Percentiles rank a stretch among this genome's conserved stretches.
Conservation (phyloP, 768 basidiomycete species). For the Tephrocybe rancida region DNA sequence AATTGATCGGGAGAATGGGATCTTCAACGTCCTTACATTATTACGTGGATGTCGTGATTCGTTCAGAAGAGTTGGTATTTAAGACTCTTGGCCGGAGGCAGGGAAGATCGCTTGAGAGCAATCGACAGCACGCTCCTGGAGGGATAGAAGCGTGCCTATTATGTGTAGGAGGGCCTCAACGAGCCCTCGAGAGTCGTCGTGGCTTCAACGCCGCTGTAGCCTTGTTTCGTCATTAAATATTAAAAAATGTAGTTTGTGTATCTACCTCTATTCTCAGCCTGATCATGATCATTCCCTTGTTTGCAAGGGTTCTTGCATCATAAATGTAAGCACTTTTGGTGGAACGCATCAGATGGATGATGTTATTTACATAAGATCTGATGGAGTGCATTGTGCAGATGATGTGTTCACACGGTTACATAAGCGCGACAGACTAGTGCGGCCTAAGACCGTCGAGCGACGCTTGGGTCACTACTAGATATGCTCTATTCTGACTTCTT, state of each 20-base stretch:
- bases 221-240: not conserved
- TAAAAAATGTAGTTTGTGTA: not conserved
- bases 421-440: no score
- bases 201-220: constrained; percentile 15
- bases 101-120: constrained; percentile 29
- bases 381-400: no score
- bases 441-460: no score
- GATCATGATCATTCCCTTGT: no score
- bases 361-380: no score
- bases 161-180: constrained; percentile 53
- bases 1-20: constrained; percentile 56
- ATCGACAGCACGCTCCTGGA: constrained; percentile 17
- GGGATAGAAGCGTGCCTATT: constrained; percentile 13
- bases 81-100: constrained; percentile 46
- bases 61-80: constrained; percentile 51
- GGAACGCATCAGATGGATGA: no score
- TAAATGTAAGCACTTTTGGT: no score
- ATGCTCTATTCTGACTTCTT: no score
- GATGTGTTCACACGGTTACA: no score
- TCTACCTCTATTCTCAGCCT: no score
- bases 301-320: no score
- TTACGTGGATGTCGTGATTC: constrained; percentile 51
- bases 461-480: no score
- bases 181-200: constrained; percentile 34
- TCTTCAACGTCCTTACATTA: constrained; percentile 63